phyloP scores from a whole-genome alignment of 441 rosid species.

The Syzygium malaccense region DNA sequence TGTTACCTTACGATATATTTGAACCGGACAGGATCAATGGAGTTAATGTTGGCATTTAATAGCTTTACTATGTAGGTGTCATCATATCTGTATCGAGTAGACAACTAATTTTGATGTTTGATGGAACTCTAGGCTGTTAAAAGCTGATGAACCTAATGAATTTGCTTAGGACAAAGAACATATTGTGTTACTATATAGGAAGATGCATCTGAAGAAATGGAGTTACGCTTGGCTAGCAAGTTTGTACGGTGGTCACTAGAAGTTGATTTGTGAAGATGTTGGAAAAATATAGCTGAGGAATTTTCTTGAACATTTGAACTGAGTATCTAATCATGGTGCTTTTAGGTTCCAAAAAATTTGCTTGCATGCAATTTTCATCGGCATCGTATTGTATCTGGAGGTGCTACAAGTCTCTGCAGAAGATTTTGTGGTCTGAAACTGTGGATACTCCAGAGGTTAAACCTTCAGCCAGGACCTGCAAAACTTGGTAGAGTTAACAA shows the following conservation, averaged over 20 bases:
- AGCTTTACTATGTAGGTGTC: background rate
- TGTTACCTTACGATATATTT: background rate
- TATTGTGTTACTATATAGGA: background rate
- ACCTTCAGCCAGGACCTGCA: constrained; percentile 12
- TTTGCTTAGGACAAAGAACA: background rate
- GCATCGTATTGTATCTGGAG: constrained; percentile 21
- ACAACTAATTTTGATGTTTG: background rate
- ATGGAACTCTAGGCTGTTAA: background rate
- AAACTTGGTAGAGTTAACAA: constrained; percentile 20
- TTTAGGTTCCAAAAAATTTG: constrained; percentile 21
- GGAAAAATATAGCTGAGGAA: background rate
- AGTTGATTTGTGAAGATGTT: background rate
- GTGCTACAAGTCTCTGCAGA: constrained; percentile 25
- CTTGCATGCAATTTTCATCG: constrained; percentile 7
- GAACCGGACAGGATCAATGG: background rate
- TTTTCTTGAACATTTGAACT: background rate
- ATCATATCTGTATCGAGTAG: background rate
- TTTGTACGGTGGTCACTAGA: background rate
- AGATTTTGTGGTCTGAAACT: constrained; percentile 42
- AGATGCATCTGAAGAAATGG: background rate
- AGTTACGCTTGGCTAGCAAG: background rate
- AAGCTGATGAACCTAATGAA: background rate
- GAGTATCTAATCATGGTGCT: background rate
- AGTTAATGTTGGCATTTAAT: background rate
- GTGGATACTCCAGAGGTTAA: constrained; percentile 30